These are phyloP conservation scores for Mycena galericulata DNA, from an alignment of 768 basidiomycete species.

Conservation along the genomic window DNA sequence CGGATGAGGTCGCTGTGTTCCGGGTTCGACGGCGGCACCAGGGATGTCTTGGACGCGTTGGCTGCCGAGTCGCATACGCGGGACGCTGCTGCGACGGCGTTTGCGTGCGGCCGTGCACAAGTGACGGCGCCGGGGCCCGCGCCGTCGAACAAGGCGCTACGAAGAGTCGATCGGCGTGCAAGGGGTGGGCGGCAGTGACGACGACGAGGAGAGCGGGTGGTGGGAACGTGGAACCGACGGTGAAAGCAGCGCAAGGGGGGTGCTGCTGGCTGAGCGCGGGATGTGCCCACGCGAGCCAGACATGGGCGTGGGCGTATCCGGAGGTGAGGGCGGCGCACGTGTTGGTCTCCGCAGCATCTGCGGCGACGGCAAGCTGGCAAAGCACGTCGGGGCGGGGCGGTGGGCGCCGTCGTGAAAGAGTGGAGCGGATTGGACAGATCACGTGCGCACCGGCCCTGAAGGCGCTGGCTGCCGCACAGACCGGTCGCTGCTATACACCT, in stretches of 20 bases:
- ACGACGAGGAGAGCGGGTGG: slow-evolving; percentile 56
- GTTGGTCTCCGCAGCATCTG: slow-evolving; percentile 51
- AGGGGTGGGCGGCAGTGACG: slow-evolving; percentile 42
- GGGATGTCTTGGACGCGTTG: slow-evolving; percentile 71
- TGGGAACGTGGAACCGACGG: slow-evolving; percentile 57
- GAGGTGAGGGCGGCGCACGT: slow-evolving; percentile 53
- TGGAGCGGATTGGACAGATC: slow-evolving; percentile 48
- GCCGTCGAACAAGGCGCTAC: slow-evolving; percentile 47
- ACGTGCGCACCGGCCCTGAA: no score
- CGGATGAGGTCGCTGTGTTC: slow-evolving; percentile 79
- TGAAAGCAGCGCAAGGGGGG: slow-evolving; percentile 53
- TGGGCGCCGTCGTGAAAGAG: slow-evolving; percentile 39
- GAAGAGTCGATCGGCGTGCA: slow-evolving; percentile 45
- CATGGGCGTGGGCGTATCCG: no score
- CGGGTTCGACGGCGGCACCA: slow-evolving; percentile 60
- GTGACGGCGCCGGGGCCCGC: slow-evolving; percentile 57
- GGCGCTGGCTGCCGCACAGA: no score
- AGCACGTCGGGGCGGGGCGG: slow-evolving; percentile 39
- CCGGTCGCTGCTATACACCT: no score
- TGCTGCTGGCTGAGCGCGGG: slow-evolving; percentile 51
- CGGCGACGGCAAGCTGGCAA: slow-evolving; percentile 42
- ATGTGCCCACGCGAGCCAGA: slow-evolving; percentile 51
- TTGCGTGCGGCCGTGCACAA: slow-evolving; percentile 56
- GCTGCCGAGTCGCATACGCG: slow-evolving; percentile 62
- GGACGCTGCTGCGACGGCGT: slow-evolving; percentile 64